Percentiles rank a stretch among this genome's conserved stretches.
Evolutionary conservation across 2,329 filamentous ascomycete species (phyloP).

Genomic region (Myriosclerotinia curreyana): DNA sequence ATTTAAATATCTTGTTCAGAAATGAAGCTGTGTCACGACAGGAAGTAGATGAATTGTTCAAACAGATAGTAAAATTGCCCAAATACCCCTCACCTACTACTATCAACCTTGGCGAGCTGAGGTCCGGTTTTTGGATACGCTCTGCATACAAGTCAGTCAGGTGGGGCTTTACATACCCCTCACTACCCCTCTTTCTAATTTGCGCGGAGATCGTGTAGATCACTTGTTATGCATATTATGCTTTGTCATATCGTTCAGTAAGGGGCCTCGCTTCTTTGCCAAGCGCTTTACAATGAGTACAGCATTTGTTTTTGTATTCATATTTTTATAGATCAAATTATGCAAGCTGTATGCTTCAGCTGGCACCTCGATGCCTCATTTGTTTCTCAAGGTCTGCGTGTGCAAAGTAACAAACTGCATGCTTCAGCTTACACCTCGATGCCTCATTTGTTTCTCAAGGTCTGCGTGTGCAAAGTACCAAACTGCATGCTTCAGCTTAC

Average conservation of each 20-base stretch:
- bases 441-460: no score
- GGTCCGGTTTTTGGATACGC: no score
- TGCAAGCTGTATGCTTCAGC: no score
- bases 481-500: not conserved
- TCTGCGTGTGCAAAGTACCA: no score
- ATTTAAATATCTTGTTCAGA: not conserved
- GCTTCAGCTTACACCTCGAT: no score
- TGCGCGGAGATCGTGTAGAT: not conserved
- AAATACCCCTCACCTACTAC: not conserved
- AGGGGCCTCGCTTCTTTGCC: not conserved
- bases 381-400: no score
- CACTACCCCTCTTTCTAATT: not conserved
- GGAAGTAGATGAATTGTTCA: not conserved
- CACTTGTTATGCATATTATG: not conserved
- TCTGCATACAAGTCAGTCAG: not conserved
- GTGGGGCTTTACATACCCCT: not conserved
- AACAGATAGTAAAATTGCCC: not conserved
- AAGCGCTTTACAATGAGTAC: not conserved
- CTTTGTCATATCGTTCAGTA: not conserved
- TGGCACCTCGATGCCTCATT: no score
- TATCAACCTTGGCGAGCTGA: not conserved
- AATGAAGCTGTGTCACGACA: not conserved
- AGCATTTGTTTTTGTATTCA: not conserved
- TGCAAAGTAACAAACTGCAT: no score
- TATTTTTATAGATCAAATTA: not conserved